phyloP scores from a whole-genome alignment of 495 filamentous ascomycete genomes.

The Penicillium goetzii region DNA sequence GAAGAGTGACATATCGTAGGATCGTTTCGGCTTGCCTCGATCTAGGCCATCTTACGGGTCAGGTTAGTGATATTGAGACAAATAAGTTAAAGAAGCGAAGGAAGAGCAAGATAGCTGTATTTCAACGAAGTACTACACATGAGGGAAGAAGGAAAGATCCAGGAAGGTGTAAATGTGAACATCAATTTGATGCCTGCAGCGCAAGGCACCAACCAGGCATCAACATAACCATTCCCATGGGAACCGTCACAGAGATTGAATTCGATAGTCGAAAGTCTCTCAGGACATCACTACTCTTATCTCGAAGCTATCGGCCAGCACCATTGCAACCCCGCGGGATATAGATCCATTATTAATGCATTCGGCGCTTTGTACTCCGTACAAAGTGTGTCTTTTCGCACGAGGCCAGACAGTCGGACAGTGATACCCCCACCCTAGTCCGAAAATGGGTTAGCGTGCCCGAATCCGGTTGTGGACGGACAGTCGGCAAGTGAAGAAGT shows the following conservation, averaged over 20 bases:
- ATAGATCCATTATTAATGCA: background rate
- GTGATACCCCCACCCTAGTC: constrained; percentile 35
- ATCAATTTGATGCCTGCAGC: background rate
- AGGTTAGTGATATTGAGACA: too few relatives aligned
- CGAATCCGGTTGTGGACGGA: constrained; percentile 21
- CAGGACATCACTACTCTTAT: background rate
- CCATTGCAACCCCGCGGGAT: background rate
- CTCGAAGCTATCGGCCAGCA: background rate
- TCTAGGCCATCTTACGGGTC: too few relatives aligned
- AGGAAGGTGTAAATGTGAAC: background rate
- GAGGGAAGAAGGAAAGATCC: background rate
- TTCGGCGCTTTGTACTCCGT: constrained; percentile 1
- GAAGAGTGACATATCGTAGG: background rate
- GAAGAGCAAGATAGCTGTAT: background rate
- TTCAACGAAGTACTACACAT: background rate
- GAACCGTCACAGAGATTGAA: background rate
- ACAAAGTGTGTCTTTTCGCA: background rate
- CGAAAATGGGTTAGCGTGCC: constrained; percentile 20
- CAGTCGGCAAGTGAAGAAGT: constrained; percentile 30
- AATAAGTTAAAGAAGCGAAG: too few relatives aligned
- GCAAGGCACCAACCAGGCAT: background rate
- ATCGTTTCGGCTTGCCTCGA: too few relatives aligned
- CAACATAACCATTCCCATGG: background rate
- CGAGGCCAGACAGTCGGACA: too few relatives aligned
- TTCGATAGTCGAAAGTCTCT: background rate